Base-by-base conservation (phyloP, 2,329 filamentous ascomycete genomes). In the Fusarium sp. region DNA sequence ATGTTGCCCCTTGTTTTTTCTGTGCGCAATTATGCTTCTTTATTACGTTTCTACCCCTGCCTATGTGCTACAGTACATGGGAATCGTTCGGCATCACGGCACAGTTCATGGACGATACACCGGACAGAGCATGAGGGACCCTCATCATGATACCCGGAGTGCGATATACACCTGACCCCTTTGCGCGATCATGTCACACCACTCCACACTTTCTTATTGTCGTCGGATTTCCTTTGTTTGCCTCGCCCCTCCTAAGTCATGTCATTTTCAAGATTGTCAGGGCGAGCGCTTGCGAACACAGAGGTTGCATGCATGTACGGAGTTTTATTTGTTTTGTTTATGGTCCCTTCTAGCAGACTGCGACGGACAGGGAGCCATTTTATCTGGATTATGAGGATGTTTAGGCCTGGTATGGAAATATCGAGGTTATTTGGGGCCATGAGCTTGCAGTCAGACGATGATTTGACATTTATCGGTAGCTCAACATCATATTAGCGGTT, bases 101-200 rank as follows among this genome's bases (percentile, higher is more conserved):
- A 75, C 75, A 73, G 54, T 72, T 73, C 45, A 65, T 75, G 60
- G 68, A 73, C 70, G 69, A 76, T 77, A 78, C 72, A 76, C 71
- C 72, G 75, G 55, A 75, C 72, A 75, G 55, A 75, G 75, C 76
- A 77, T 77, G 62, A 74, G 74, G 76, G 73, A 74, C 65, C 69
- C 75, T 70, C 72, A 65, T 68, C 67, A 76, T 75, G 78, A 80
- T 80, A 80, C 78, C 78, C 78, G 77, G 78, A 79, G 77, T 77
- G 77, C 77, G 75, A 75, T 69, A 75, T 67, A 72, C 72, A 74
- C 72, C 67, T 74, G 70, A 71, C 73, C 70, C 71, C 69, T 56
- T 62, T 68, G 72, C 62, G 68, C 73, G 68, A 74, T 74, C 68
- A 75, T 68, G 74, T 77, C 76, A 76, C 74, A 78, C 77, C 77